Percentiles rank a stretch among this genome's conserved stretches.
Conservation (phyloP, 2,329 filamentous ascomycete species). For the Zasmidium cellare region DNA sequence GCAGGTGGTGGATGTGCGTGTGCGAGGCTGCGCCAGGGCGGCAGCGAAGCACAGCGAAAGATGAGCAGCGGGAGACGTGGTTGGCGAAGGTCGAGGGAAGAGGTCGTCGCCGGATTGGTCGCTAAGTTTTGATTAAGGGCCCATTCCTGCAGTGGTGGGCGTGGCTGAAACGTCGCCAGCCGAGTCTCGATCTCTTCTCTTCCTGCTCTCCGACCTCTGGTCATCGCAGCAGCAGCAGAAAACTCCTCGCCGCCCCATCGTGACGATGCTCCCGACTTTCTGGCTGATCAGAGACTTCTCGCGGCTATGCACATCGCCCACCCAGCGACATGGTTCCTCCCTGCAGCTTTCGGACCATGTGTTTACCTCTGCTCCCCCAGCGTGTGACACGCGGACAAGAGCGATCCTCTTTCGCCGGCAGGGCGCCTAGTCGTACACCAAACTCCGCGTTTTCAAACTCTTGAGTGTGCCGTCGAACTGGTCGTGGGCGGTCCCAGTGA, state of each 20-base stretch:
- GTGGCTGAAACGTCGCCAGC: neutral
- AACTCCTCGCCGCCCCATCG: neutral
- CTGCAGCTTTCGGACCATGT: neutral
- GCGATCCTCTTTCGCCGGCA: neutral
- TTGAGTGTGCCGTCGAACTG: neutral
- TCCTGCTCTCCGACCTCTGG: too few species aligned
- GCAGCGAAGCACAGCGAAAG: slow-evolving; percentile 2
- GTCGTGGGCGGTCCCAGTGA: neutral
- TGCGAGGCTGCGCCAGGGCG: neutral
- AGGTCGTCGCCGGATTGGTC: slow-evolving; percentile 1
- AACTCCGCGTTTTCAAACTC: neutral
- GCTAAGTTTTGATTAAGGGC: neutral
- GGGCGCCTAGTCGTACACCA: neutral
- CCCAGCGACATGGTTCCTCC: neutral
- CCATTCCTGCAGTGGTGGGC: neutral
- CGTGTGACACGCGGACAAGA: neutral
- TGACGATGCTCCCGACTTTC: neutral
- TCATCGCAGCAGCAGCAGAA: neutral
- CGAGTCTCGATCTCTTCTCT: neutral
- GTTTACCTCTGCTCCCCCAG: neutral
- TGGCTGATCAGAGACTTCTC: neutral
- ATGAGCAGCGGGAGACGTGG: neutral
- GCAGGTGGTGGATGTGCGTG: neutral
- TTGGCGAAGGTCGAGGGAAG: neutral
- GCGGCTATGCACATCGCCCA: slow-evolving; percentile 3